Base-by-base conservation (phyloP, 2,329 filamentous ascomycete genomes). In the Fusarium pseudonygamai region DNA sequence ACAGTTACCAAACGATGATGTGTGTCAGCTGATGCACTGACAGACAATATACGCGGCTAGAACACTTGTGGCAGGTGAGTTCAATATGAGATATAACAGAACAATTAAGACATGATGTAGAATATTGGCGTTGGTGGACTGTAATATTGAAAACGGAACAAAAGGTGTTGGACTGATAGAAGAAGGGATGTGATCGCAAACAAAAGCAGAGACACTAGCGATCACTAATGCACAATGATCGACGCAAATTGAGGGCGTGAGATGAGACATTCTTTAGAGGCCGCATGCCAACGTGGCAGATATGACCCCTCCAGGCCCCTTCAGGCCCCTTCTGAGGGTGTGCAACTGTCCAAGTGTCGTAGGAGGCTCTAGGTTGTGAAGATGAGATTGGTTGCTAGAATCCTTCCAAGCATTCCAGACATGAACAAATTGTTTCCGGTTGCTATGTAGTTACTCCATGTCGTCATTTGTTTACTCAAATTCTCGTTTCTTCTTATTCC, bases 241-340 rank as follows among this genome's bases (percentile, higher is more conserved):
- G 67, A 45, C 59, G 34, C 32, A 60, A 58, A 32, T 60, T 65
- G 60, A 67, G 64, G 72, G 68, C 43, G 49, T 42, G 37, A 49
- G 60, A 73, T 72, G 72, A 73, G 71, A 73, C 71, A 73, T 24
- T 39, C 60, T 42, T 39, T n/a, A 40, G 50, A 55, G 20, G 20
- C 50, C 36, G 43, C 70, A 73, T 73, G 71, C 58, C 70, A 73
- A 61, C 70, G 71, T 73, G 70, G 71, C 71, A 65, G 60, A 45
- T 28, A 39, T 39, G 43, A 24, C 37, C 45, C 68, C n/a, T 62
- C 26, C n/a, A n/a, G 24, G 24, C 39, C 26, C 26, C 45, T 47
- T 15, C 12, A 22, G 45, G 45, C 13, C 26, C 28, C 37, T 32
- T 42, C 36, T 42, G 26, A 56, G 58, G 63, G 62, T 42, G 60